A percentile compares a stretch with the other conserved stretches of the same genome.
Conservation (phyloP, 2,329 filamentous ascomycete species). For the Tympanopsis confertula region DNA sequence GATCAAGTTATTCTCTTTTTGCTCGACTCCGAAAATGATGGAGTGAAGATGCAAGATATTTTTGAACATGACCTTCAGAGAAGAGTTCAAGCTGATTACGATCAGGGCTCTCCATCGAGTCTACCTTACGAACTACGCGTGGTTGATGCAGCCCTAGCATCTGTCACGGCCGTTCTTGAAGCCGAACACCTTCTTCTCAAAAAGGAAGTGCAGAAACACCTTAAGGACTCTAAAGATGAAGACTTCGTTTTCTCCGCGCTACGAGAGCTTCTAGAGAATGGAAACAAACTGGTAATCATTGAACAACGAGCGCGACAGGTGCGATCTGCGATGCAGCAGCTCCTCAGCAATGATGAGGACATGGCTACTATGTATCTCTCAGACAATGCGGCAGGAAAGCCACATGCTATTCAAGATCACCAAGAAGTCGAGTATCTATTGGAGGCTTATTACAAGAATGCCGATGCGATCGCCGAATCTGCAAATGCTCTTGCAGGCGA, state of each 20-base stretch:
- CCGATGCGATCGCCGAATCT: conserved; percentile 18
- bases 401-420: conserved; percentile 16
- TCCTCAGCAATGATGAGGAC: conserved; percentile 20
- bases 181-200: conserved; percentile 15
- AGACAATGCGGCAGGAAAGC: conserved; percentile 14
- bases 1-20: conserved; percentile 16
- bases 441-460: conserved; percentile 21
- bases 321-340: conserved; percentile 16
- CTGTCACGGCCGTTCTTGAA: conserved; percentile 18
- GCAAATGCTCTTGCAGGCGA: conserved; percentile 12
- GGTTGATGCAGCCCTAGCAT: conserved; percentile 18
- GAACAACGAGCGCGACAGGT: conserved; percentile 20
- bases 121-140: conserved; percentile 20
- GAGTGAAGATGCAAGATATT: conserved; percentile 6
- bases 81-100: conserved; percentile 9
- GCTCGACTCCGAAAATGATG: conserved; percentile 4
- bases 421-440: conserved; percentile 23
- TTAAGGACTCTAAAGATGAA: conserved; percentile 7
- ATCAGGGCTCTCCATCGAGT: conserved; percentile 7
- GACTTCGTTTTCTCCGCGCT: conserved; percentile 11
- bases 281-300: conserved; percentile 12
- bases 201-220: conserved; percentile 2
- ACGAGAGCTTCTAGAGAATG: conserved; percentile 13
- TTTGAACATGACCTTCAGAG: conserved; percentile 14
- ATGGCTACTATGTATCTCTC: conserved; percentile 21